phyloP scores from a whole-genome alignment of 148 eudicot genomes.

The Silene uniflora region DNA sequence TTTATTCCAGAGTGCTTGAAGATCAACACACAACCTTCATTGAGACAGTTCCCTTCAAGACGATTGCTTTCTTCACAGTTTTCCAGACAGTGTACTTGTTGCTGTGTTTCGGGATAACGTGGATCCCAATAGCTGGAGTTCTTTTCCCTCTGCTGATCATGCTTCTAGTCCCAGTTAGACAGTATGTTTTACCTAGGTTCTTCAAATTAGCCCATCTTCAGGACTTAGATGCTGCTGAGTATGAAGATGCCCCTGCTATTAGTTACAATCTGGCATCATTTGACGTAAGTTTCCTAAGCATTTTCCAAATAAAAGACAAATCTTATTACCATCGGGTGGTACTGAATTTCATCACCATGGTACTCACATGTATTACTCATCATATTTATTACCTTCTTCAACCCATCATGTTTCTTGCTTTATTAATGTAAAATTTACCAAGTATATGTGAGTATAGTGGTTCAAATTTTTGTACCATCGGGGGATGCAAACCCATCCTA shows the following conservation, averaged over 20 bases:
- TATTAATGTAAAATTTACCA: background rate
- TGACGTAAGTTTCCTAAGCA: slow-evolving; percentile 47
- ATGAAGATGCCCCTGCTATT: slow-evolving; percentile 83
- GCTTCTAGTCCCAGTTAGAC: slow-evolving; percentile 97
- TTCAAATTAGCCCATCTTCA: slow-evolving; percentile 93
- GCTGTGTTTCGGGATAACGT: slow-evolving; percentile 85
- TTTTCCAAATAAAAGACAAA: background rate
- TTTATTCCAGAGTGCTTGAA: slow-evolving; percentile 59
- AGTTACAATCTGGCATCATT: slow-evolving; percentile 58
- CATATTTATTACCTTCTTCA: too few species aligned
- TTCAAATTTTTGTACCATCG: background rate
- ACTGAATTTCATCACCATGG: background rate
- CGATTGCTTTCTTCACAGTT: slow-evolving; percentile 71
- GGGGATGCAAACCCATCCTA: background rate
- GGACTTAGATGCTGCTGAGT: slow-evolving; percentile 94
- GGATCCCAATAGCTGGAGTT: slow-evolving; percentile 98
- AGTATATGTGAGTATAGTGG: background rate
- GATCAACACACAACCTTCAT: slow-evolving; percentile 85
- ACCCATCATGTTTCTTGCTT: too few species aligned
- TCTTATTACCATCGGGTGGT: background rate
- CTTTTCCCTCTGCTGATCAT: slow-evolving; percentile 91
- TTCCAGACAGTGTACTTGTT: slow-evolving; percentile 83
- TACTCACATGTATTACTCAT: background rate
- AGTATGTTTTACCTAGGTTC: slow-evolving; percentile 73
- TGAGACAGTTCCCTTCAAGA: slow-evolving; percentile 86